Evolutionary conservation across 306 rosid genomes (phyloP).

Genomic region (Parietaria judaica): DNA sequence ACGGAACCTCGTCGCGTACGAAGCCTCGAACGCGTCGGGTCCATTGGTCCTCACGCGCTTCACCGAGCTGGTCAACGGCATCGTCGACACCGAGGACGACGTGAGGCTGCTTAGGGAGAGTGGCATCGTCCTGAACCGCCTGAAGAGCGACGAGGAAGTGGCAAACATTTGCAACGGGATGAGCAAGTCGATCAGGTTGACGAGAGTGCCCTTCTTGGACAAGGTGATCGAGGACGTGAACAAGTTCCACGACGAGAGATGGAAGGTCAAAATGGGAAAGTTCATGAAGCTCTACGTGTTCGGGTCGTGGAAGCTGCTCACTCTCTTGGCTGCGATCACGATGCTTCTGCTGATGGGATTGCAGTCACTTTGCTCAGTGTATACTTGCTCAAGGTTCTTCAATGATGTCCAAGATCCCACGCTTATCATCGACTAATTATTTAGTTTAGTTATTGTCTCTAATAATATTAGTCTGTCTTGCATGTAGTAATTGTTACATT

Average conservation of each 20-base stretch:
- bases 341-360: background rate
- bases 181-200: conserved; percentile 1
- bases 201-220: conserved; percentile 1
- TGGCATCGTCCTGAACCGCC: background rate
- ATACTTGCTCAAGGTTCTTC: background rate
- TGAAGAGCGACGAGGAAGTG: conserved; percentile 9
- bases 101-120: conserved; percentile 5
- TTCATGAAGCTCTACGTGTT: background rate
- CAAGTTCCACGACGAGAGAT: background rate
- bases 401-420: no score
- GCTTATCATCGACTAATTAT: no score
- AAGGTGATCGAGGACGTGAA: background rate
- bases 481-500: no score
- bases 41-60: background rate
- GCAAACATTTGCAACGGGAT: conserved; percentile 1
- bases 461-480: no score
- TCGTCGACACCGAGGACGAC: conserved; percentile 10
- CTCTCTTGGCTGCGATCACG: background rate
- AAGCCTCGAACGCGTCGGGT: background rate
- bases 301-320: background rate
- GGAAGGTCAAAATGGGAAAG: background rate
- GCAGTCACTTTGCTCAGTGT: background rate
- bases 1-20: conserved; percentile 5
- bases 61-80: conserved; percentile 7
- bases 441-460: no score